phyloP scores from a whole-genome alignment of 23 red algal genomes.

The Gracilaria gracilis region DNA sequence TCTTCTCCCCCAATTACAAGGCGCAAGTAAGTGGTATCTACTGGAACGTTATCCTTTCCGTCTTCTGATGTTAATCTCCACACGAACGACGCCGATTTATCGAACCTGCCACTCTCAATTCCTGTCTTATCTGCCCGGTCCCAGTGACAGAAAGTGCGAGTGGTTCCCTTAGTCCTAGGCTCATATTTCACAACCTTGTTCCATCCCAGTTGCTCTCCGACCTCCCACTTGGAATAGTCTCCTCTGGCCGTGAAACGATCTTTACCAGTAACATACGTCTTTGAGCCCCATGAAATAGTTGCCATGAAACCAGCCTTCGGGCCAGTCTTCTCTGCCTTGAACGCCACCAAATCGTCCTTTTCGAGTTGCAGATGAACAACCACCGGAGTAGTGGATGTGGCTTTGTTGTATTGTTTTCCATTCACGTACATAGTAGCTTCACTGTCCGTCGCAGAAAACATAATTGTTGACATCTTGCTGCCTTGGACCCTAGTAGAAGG shows the following conservation, averaged over 20 bases:
- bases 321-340: conserved; percentile 16
- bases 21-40: conserved; percentile 1
- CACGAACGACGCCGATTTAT: background rate
- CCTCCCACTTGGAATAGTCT: conserved; percentile 6
- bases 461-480: conserved; percentile 9
- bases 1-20: conserved; percentile 10
- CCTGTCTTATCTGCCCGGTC: background rate
- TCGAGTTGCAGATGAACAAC: background rate
- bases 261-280: background rate
- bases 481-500: background rate
- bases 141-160: conserved; percentile 17
- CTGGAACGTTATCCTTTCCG: background rate
- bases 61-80: conserved; percentile 5
- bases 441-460: background rate
- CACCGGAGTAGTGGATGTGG: background rate
- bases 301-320: background rate
- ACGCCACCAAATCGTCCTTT: conserved; percentile 4
- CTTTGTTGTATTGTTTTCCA: background rate
- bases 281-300: conserved; percentile 14
- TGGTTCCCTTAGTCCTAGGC: background rate
- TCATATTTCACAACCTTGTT: background rate
- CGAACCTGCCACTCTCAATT: conserved; percentile 1
- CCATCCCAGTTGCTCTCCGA: background rate
- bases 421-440: conserved; percentile 4
- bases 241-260: conserved; percentile 18